phyloP scores from a whole-genome alignment of 129 eudicot species.

The Flaveria linearis region DNA sequence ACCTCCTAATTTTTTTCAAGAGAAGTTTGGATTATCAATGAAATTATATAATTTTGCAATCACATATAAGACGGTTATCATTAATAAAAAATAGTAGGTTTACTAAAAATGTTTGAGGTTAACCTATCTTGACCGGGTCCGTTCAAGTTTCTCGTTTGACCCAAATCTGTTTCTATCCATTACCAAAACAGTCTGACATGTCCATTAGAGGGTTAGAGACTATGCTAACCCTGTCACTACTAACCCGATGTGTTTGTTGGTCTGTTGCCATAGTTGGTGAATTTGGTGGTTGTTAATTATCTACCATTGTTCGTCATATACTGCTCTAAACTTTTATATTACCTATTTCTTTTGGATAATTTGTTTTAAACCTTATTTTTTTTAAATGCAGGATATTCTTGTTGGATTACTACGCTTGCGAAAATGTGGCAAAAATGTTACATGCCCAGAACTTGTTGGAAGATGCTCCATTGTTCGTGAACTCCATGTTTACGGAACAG shows the following conservation, averaged over 20 bases:
- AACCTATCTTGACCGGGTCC: not conserved
- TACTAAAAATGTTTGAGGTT: not conserved
- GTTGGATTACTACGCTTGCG: conserved; percentile 86
- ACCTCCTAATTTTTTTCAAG: not conserved
- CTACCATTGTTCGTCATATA: not conserved
- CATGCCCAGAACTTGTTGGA: conserved; percentile 91
- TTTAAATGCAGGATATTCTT: conserved; percentile 71
- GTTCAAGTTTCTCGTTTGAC: not conserved
- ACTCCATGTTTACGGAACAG: conserved; percentile 98
- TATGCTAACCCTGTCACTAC: not conserved
- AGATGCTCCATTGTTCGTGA: conserved; percentile 95
- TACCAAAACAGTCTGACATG: not conserved
- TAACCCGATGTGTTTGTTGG: not conserved
- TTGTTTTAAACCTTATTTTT: conserved; percentile 1
- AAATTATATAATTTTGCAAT: not conserved
- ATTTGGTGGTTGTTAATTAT: conserved; percentile 6
- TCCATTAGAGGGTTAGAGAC: not conserved
- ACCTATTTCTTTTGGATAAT: not conserved
- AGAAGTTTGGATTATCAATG: not conserved
- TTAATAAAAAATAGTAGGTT: not conserved
- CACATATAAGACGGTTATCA: too few relatives aligned
- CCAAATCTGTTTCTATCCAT: not conserved
- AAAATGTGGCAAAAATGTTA: conserved; percentile 75
- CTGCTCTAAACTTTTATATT: conserved; percentile 8
- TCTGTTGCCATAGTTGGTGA: not conserved